These are phyloP conservation scores for Ogataea polymorpha DNA, from an alignment of 805 yeast species.

Conservation along the genomic window DNA sequence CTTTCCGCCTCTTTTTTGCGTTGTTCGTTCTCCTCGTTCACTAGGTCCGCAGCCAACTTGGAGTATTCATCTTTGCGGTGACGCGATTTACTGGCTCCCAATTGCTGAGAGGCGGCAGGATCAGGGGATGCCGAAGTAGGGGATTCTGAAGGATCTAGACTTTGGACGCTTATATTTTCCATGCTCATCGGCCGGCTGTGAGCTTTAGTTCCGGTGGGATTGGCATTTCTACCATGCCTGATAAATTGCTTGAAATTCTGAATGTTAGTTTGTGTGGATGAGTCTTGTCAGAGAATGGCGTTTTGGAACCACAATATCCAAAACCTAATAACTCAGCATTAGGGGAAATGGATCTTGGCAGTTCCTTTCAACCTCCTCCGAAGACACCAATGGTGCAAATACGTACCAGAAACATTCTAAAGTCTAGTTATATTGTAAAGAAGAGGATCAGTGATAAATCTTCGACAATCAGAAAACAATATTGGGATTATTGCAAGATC, in stretches of 20 bases:
- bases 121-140: neutral
- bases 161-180: conserved; percentile 6
- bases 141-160: neutral
- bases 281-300: neutral
- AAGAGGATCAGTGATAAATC: neutral
- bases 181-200: conserved; percentile 7
- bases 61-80: conserved; percentile 29
- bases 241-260: conserved; percentile 42
- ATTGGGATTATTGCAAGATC: neutral
- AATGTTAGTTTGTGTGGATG: conserved; percentile 2
- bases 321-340: too few relatives aligned
- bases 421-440: neutral
- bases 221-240: conserved; percentile 37
- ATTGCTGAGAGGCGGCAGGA: conserved; percentile 4
- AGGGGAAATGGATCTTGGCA: neutral
- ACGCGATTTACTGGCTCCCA: conserved; percentile 11
- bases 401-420: conserved; percentile 8
- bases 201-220: conserved; percentile 7
- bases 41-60: conserved; percentile 32
- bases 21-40: conserved; percentile 30
- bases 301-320: too few relatives aligned
- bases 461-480: neutral
- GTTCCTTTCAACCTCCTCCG: neutral
- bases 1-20: conserved; percentile 21
- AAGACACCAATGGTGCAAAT: neutral